phyloP scores from a whole-genome alignment of 148 eudicot species.

The Drosera capensis region DNA sequence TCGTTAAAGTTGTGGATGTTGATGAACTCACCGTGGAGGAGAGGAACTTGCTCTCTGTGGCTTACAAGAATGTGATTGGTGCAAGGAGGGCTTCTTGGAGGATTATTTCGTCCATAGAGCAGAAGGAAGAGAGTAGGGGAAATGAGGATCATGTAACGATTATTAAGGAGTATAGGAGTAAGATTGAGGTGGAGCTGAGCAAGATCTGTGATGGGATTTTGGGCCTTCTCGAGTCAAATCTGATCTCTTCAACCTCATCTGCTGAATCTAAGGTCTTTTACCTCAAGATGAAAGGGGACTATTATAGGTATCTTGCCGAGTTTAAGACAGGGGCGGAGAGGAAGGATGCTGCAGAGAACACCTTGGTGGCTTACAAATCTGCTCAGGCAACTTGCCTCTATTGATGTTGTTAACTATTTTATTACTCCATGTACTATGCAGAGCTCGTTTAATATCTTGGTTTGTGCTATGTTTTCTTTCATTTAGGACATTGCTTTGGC shows the following conservation, averaged over 20 bases:
- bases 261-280: slow-evolving; percentile 78
- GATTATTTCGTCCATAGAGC: slow-evolving; percentile 75
- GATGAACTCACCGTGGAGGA: slow-evolving; percentile 73
- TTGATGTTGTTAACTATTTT: neutral
- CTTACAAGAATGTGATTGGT: slow-evolving; percentile 78
- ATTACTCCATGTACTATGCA: neutral
- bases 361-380: slow-evolving; percentile 69
- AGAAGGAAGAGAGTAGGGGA: slow-evolving; percentile 74
- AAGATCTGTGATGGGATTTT: slow-evolving; percentile 70
- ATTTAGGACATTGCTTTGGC: slow-evolving; percentile 61
- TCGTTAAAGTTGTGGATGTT: slow-evolving; percentile 39
- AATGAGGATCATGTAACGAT: slow-evolving; percentile 57
- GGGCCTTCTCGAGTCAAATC: slow-evolving; percentile 51
- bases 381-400: slow-evolving; percentile 47
- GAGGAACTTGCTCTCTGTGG: slow-evolving; percentile 66
- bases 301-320: slow-evolving; percentile 69
- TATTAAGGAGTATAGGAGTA: slow-evolving; percentile 61
- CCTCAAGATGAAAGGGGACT: slow-evolving; percentile 87
- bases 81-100: slow-evolving; percentile 90
- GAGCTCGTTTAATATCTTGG: neutral
- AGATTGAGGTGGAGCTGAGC: slow-evolving; percentile 62
- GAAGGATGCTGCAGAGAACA: slow-evolving; percentile 78
- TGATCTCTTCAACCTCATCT: slow-evolving; percentile 46
- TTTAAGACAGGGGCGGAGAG: slow-evolving; percentile 66
- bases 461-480: slow-evolving; percentile 1